Conservation (phyloP, 169 alveolate genomes). For the Toxoplasma gondii region DNA sequence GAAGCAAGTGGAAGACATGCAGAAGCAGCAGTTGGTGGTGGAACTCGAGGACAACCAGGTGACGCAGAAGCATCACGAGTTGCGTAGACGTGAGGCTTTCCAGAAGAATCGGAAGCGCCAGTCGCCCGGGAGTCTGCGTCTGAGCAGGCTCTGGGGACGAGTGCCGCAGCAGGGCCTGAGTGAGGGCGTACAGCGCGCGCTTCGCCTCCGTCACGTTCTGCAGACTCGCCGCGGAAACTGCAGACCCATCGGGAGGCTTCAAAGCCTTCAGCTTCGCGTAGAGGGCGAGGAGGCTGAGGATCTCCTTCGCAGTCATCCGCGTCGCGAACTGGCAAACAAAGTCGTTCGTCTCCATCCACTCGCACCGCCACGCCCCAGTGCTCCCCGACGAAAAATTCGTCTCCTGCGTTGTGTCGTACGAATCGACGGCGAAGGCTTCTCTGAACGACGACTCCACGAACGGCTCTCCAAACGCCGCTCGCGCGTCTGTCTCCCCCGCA, state of each 20-base stretch:
- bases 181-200: slow-evolving; percentile 25
- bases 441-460: background rate
- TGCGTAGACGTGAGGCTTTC: slow-evolving; percentile 3
- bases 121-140: too few relatives aligned
- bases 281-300: slow-evolving; percentile 13
- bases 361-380: slow-evolving; percentile 33
- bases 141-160: background rate
- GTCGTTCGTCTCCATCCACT: slow-evolving; percentile 32
- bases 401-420: background rate
- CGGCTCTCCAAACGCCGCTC: too few relatives aligned
- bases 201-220: background rate
- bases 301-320: slow-evolving; percentile 17
- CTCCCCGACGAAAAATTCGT: background rate
- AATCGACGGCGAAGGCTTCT: background rate
- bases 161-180: slow-evolving; percentile 24
- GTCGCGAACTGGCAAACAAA: slow-evolving; percentile 28
- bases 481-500: background rate
- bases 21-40: slow-evolving; percentile 27
- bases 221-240: background rate
- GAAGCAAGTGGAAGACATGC: slow-evolving; percentile 15
- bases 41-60: slow-evolving; percentile 24
- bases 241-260: background rate
- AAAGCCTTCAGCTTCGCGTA: background rate
- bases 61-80: slow-evolving; percentile 24
- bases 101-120: background rate